Conservation (phyloP, 192 early-diverging fungal species). For the Backusella tarrabulga region DNA sequence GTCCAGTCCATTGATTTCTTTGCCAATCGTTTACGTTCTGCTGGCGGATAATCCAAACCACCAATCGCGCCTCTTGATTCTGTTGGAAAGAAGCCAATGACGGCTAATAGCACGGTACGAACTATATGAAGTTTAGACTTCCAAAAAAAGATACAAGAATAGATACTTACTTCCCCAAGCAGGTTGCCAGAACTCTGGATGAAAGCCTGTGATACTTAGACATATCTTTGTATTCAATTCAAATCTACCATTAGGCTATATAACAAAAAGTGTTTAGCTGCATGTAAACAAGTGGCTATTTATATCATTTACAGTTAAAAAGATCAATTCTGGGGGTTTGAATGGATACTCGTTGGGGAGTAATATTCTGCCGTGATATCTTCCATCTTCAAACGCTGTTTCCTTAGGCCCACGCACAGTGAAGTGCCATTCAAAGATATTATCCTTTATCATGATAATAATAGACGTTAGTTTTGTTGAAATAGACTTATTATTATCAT, state of each 20-base stretch:
- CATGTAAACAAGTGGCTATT: too few relatives aligned
- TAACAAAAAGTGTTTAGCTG: not conserved
- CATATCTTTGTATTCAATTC: conserved; percentile 94
- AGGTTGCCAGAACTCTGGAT: conserved; percentile 95
- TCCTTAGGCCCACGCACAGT: conserved; percentile 86
- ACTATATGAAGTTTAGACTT: conserved; percentile 38
- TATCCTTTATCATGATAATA: conserved; percentile 49
- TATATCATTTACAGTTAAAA: conserved; percentile 59
- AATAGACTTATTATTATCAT: not conserved
- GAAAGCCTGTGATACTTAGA: conserved; percentile 89
- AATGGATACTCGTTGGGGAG: conserved; percentile 97
- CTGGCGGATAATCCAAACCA: conserved; percentile 67
- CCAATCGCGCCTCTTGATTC: conserved; percentile 80
- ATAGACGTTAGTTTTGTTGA: not conserved
- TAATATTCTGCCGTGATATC: conserved; percentile 89
- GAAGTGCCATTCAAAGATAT: conserved; percentile 98
- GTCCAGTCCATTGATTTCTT: conserved; percentile 42
- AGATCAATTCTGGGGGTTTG: conserved; percentile 78
- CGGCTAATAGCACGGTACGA: conserved; percentile 82
- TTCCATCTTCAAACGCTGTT: conserved; percentile 83
- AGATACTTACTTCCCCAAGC: conserved; percentile 81
- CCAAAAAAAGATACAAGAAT: not conserved
- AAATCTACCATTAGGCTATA: conserved; percentile 80
- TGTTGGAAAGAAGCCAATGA: conserved; percentile 91
- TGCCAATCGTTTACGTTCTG: conserved; percentile 63